Evolutionary conservation across 768 basidiomycete genomes (phyloP).

Genomic region (Rhodotorula kratochvilovae): DNA sequence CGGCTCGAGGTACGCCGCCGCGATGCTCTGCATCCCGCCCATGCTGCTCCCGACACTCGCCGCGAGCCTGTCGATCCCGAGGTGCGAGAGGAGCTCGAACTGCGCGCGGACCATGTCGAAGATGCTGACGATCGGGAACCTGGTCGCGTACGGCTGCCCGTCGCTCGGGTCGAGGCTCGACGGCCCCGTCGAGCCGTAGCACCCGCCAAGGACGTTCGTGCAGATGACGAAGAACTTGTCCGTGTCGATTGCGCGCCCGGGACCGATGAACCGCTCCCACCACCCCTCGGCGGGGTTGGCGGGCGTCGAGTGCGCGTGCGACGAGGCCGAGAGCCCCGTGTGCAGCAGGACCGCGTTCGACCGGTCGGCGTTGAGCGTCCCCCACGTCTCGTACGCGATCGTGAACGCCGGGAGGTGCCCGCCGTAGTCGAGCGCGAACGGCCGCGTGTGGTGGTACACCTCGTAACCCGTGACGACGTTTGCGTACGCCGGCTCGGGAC

Average conservation of each 20-base stretch:
- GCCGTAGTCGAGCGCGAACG: constrained; percentile 66
- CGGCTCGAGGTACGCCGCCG: constrained; percentile 87
- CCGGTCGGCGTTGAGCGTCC: constrained; percentile 65
- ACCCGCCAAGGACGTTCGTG: constrained; percentile 93
- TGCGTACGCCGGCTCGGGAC: constrained; percentile 40
- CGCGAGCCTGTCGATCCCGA: constrained; percentile 78
- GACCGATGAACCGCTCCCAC: constrained; percentile 99
- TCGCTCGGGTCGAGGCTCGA: constrained; percentile 66
- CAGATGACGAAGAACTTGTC: constrained; percentile 87
- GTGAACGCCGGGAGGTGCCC: constrained; percentile 64
- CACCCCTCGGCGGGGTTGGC: constrained; percentile 79
- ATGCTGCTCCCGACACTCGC: constrained; percentile 92
- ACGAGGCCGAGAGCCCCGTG: constrained; percentile 91
- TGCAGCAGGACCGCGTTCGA: constrained; percentile 93
- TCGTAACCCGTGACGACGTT: constrained; percentile 53
- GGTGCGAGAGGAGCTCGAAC: constrained; percentile 73
- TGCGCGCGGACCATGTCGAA: constrained; percentile 98
- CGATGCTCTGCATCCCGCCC: constrained; percentile 97
- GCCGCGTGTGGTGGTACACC: constrained; percentile 59
- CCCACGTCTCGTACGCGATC: constrained; percentile 98
- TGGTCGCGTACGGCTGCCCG: constrained; percentile 72
- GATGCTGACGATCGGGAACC: constrained; percentile 83
- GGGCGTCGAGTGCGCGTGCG: constrained; percentile 79
- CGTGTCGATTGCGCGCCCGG: constrained; percentile 89
- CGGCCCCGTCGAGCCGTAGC: constrained; percentile 95